Conservation (phyloP, 129 eudicot genomes). For the Artemisia argyi region DNA sequence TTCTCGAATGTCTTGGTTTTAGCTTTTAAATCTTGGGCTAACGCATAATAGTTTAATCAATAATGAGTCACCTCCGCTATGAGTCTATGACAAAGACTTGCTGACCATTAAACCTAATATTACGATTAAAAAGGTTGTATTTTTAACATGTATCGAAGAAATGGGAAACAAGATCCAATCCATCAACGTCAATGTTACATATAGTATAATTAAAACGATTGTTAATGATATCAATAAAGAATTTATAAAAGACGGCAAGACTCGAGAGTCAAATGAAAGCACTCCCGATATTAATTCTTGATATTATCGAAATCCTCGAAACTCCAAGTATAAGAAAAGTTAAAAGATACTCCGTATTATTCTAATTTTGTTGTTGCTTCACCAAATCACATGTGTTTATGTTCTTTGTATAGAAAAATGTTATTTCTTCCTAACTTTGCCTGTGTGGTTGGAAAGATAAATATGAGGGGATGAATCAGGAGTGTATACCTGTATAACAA, state of each 20-base stretch:
- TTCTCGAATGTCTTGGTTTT: background rate
- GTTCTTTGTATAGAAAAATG: no score
- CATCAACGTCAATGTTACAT: background rate
- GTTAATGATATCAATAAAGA: background rate
- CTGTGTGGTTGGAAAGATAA: no score
- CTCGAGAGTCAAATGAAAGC: background rate
- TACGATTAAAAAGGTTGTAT: background rate
- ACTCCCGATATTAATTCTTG: background rate
- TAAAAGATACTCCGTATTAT: no score
- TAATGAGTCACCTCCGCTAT: background rate
- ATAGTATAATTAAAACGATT: background rate
- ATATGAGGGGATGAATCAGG: no score
- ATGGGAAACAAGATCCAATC: background rate
- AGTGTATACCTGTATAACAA: no score
- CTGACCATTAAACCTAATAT: background rate
- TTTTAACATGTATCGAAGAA: background rate
- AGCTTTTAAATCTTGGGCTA: background rate
- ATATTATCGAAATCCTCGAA: no score
- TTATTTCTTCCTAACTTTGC: no score
- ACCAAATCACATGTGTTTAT: no score
- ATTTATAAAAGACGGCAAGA: conserved; percentile 20
- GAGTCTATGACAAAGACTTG: conserved; percentile 14
- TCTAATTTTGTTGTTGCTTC: no score
- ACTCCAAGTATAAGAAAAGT: no score
- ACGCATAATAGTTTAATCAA: background rate